These are phyloP conservation scores for Martensiomyces pterosporus DNA, from an alignment of 192 early-diverging fungal species.

Conservation along the genomic window DNA sequence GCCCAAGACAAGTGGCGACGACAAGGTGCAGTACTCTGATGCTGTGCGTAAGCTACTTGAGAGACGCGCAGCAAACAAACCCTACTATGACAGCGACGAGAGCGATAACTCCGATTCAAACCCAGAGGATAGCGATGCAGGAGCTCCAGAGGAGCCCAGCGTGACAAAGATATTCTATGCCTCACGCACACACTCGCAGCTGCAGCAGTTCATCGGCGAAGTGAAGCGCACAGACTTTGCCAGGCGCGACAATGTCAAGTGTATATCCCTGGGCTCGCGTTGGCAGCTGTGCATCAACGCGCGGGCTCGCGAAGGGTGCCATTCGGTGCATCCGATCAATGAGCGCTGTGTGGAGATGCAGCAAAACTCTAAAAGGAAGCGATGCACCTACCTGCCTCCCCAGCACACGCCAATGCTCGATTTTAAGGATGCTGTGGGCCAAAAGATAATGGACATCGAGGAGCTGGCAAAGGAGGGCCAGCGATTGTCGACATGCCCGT, in stretches of 20 bases:
- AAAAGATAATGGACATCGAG: slow-evolving; percentile 33
- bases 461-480: slow-evolving; percentile 25
- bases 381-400: slow-evolving; percentile 52
- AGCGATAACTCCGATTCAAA: slow-evolving; percentile 18
- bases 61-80: slow-evolving; percentile 21
- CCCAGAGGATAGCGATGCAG: slow-evolving; percentile 26
- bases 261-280: slow-evolving; percentile 76
- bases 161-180: slow-evolving; percentile 57
- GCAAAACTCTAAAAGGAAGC: slow-evolving; percentile 19
- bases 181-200: slow-evolving; percentile 86
- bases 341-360: slow-evolving; percentile 87
- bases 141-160: slow-evolving; percentile 46
- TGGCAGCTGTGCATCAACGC: slow-evolving; percentile 81
- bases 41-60: slow-evolving; percentile 55
- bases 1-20: slow-evolving; percentile 15
- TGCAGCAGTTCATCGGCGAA: slow-evolving; percentile 84
- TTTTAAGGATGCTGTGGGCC: slow-evolving; percentile 17
- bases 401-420: slow-evolving; percentile 54
- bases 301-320: slow-evolving; percentile 52
- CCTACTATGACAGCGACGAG: slow-evolving; percentile 14
- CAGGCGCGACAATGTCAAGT: slow-evolving; percentile 40
- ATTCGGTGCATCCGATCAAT: slow-evolving; percentile 53
- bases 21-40: slow-evolving; percentile 50
- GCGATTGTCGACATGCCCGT: not conserved
- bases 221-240: slow-evolving; percentile 73